phyloP scores from a whole-genome alignment of 2,329 filamentous ascomycete species.

The Botrytis squamosa region DNA sequence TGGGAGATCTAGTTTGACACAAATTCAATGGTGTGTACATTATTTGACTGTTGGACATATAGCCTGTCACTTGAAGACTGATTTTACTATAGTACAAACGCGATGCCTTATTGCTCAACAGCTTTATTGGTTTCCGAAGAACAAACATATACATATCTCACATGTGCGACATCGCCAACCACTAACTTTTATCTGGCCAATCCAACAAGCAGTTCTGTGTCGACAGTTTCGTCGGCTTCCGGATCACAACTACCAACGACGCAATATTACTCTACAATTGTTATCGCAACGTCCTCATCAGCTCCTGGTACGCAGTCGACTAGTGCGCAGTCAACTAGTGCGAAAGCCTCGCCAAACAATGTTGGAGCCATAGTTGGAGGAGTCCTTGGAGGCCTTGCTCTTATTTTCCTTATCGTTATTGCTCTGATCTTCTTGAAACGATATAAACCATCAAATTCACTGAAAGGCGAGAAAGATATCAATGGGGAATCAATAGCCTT shows the following conservation, averaged over 20 bases:
- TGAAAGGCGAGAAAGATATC: background rate
- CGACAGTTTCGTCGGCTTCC: background rate
- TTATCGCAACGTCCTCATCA: background rate
- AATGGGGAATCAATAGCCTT: background rate
- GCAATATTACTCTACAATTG: background rate
- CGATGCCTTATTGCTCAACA: background rate
- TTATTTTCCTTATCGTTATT: background rate
- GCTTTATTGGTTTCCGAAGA: background rate
- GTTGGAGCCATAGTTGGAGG: conserved; percentile 1
- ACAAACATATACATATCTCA: background rate
- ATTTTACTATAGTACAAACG: background rate
- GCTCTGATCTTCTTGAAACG: background rate
- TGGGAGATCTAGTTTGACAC: background rate
- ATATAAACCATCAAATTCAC: background rate
- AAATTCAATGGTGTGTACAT: background rate
- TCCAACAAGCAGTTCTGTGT: background rate
- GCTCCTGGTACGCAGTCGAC: background rate
- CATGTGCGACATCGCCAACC: background rate
- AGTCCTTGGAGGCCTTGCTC: background rate
- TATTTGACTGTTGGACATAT: background rate
- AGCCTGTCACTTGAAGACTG: background rate
- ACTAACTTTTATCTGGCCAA: background rate
- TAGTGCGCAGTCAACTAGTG: background rate
- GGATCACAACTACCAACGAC: background rate
- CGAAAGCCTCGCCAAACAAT: background rate